These are phyloP conservation scores for Cornus controversa DNA, from an alignment of 148 eudicot genomes.

Conservation along the genomic window DNA sequence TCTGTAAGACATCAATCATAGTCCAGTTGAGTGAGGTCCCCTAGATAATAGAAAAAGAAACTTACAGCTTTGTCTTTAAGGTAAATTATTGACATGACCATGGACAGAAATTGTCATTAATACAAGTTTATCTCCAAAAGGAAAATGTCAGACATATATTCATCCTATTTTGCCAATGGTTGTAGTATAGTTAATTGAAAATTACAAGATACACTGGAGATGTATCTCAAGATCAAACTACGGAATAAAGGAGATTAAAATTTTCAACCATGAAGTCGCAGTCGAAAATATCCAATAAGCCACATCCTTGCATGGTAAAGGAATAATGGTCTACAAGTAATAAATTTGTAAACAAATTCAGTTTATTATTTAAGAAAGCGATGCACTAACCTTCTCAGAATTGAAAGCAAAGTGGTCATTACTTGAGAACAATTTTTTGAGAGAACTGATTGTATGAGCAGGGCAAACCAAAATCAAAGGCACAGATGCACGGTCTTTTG, in stretches of 20 bases:
- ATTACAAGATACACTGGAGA: not conserved
- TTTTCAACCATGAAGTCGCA: not conserved
- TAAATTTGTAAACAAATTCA: not conserved
- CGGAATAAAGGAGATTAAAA: not conserved
- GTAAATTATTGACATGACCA: no score
- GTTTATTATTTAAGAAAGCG: not conserved
- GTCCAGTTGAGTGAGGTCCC: not conserved
- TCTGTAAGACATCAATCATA: not conserved
- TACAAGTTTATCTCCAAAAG: not conserved
- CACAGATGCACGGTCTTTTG: conserved; percentile 52
- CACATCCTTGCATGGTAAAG: conserved; percentile 8
- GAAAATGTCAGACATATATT: not conserved
- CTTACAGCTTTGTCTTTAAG: not conserved
- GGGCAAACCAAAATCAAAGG: conserved; percentile 57
- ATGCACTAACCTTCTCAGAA: conserved; percentile 62
- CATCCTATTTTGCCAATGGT: not conserved
- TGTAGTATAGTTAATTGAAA: not conserved
- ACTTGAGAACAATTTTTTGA: conserved; percentile 49
- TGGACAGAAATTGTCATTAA: no score
- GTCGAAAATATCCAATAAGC: not conserved
- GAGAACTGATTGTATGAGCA: conserved; percentile 30
- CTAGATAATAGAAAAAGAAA: not conserved
- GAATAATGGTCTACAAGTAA: not conserved
- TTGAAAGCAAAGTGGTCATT: conserved; percentile 46
- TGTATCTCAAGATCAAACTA: not conserved